Evolutionary conservation across 73 alveolate genomes (phyloP).

Genomic region (Tetrahymena thermophila): DNA sequence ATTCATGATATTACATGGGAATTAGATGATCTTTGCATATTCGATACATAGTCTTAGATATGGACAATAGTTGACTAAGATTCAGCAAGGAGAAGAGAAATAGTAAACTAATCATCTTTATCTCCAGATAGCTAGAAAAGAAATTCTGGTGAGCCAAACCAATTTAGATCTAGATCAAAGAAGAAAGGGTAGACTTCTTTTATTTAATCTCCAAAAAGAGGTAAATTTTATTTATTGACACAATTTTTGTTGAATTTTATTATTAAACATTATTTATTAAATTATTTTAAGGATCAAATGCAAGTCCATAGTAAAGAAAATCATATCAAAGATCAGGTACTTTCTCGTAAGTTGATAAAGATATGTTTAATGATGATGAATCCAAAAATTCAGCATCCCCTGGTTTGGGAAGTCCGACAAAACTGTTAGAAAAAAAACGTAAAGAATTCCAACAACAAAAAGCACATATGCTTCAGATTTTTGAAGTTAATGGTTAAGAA

Average conservation of each 20-base stretch:
- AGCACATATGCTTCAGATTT: slow-evolving; percentile 5
- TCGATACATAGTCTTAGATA: slow-evolving; percentile 34
- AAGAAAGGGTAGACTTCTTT: not conserved
- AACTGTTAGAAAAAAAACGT: slow-evolving; percentile 20
- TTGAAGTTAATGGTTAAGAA: slow-evolving; percentile 28
- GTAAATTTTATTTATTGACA: not conserved
- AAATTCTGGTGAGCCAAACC: not conserved
- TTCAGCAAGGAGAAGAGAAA: slow-evolving; percentile 34
- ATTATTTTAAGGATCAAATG: not conserved
- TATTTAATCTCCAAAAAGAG: not conserved
- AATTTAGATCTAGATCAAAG: not conserved
- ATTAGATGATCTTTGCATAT: slow-evolving; percentile 56
- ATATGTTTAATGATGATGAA: slow-evolving; percentile 7
- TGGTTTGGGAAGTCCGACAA: slow-evolving; percentile 9
- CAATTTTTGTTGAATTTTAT: too few species aligned
- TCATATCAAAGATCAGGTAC: slow-evolving; percentile 9
- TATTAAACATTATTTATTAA: too few species aligned
- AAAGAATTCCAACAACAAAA: slow-evolving; percentile 11
- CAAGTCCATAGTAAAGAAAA: slow-evolving; percentile 14
- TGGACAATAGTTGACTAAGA: slow-evolving; percentile 66
- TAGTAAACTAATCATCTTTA: not conserved
- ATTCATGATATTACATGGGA: slow-evolving; percentile 73
- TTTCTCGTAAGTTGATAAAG: not conserved
- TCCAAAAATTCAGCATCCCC: slow-evolving; percentile 11
- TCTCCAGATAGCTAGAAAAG: slow-evolving; percentile 3